Conservation (phyloP, 163 green algal species). For the Coccomyxa subellipsoidea region DNA sequence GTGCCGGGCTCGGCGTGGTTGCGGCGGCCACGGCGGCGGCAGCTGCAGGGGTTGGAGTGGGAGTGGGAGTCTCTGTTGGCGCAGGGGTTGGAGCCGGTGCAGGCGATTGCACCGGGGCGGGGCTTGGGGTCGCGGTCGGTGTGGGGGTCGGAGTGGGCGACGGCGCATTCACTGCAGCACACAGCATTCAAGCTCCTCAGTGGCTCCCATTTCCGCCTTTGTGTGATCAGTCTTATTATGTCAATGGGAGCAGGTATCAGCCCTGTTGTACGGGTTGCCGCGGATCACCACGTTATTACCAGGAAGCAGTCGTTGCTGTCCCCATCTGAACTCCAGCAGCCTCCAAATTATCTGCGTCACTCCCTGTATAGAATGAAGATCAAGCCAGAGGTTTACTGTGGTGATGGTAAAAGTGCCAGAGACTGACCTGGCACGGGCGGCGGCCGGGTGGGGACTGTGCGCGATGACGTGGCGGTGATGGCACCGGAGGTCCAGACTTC, state of each 20-base stretch:
- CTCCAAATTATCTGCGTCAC: too few relatives aligned
- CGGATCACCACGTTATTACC: too few relatives aligned
- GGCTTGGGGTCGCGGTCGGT: neutral
- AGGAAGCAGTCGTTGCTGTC: neutral
- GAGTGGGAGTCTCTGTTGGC: neutral
- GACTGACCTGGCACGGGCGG: neutral
- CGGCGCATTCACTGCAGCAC: neutral
- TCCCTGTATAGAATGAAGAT: too few relatives aligned
- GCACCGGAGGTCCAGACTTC: neutral
- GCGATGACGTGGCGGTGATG: neutral
- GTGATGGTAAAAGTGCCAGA: too few relatives aligned
- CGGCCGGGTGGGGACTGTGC: neutral
- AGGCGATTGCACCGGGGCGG: neutral
- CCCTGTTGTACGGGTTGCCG: too few relatives aligned
- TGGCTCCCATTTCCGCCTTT: neutral
- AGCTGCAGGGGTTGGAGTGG: neutral
- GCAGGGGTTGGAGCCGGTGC: neutral
- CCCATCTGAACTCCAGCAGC: neutral
- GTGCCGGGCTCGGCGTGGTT: neutral
- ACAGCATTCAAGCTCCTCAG: neutral
- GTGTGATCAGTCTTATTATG: too few relatives aligned
- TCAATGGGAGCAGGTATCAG: too few relatives aligned
- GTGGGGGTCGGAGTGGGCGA: neutral
- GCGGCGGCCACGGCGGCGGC: too few relatives aligned
- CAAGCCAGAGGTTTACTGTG: too few relatives aligned